Percentiles rank a stretch among this genome's conserved stretches.
Conservation (phyloP, 2,329 filamentous ascomycete species). For the Colletotrichum abscissum region DNA sequence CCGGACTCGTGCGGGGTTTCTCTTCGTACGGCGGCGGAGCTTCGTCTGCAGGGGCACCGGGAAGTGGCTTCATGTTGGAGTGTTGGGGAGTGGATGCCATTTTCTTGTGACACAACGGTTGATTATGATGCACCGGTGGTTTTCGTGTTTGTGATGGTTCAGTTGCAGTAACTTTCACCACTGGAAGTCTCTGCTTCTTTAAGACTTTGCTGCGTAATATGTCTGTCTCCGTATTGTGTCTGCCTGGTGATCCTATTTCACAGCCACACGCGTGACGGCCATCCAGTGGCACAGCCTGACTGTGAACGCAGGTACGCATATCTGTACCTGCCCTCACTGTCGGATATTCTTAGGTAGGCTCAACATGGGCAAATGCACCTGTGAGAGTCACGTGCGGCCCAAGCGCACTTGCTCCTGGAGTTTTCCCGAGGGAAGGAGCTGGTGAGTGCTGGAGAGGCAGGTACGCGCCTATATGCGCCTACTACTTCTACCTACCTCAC, state of each 20-base stretch:
- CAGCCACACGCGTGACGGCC: slow-evolving; percentile 16
- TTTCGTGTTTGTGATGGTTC: background rate
- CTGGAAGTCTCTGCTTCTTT: background rate
- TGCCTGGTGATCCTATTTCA: slow-evolving; percentile 10
- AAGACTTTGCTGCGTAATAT: background rate
- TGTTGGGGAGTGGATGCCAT: background rate
- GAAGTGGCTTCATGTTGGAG: slow-evolving; percentile 9
- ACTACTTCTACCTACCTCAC: no score
- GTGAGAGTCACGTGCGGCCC: no score
- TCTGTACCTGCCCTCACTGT: no score
- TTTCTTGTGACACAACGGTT: background rate
- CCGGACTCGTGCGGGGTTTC: slow-evolving; percentile 13
- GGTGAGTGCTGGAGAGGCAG: no score
- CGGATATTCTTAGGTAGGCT: no score
- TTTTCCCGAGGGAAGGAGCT: no score
- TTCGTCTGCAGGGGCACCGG: slow-evolving; percentile 7
- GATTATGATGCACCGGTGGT: background rate
- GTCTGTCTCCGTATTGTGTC: slow-evolving; percentile 20
- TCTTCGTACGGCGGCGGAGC: slow-evolving; percentile 34
- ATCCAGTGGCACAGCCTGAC: slow-evolving; percentile 5
- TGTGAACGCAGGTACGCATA: no score
- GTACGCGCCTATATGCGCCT: no score
- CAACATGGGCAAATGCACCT: no score
- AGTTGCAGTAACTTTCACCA: background rate
- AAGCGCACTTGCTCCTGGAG: no score